A percentile compares a stretch with the other conserved stretches of the same genome.
These are phyloP conservation scores for Prunus yedoensis DNA, from an alignment of 331 rosid species.

Conservation along the genomic window DNA sequence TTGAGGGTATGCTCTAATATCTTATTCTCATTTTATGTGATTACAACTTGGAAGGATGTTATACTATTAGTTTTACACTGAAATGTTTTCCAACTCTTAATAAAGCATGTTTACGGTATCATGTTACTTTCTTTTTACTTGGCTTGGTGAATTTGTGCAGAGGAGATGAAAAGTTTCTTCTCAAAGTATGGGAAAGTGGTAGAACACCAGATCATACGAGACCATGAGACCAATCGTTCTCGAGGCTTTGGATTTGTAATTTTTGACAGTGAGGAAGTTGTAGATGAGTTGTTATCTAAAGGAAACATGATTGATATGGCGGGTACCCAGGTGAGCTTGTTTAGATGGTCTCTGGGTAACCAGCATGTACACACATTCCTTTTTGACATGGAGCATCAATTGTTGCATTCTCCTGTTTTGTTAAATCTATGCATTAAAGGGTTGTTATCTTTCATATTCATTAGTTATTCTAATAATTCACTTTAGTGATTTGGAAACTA, in stretches of 20 bases:
- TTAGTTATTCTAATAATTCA: background rate
- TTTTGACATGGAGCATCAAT: constrained; percentile 31
- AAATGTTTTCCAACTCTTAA: background rate
- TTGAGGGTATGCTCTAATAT: constrained; percentile 40
- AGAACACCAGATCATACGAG: constrained; percentile 62
- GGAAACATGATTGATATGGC: constrained; percentile 72
- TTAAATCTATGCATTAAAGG: constrained; percentile 10
- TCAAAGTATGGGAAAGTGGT: constrained; percentile 44
- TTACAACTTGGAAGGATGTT: background rate
- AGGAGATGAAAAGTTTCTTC: constrained; percentile 49
- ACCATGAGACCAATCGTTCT: constrained; percentile 57
- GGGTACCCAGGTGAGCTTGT: constrained; percentile 68
- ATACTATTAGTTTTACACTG: background rate
- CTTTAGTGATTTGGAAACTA: constrained; percentile 28
- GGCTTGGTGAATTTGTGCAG: constrained; percentile 31
- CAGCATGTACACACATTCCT: constrained; percentile 24
- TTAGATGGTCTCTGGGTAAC: constrained; percentile 23
- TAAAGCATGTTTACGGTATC: background rate
- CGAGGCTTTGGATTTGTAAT: constrained; percentile 66
- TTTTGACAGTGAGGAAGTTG: constrained; percentile 64
- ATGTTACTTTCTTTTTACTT: background rate
- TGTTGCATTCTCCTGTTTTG: constrained; percentile 19
- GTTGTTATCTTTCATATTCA: background rate
- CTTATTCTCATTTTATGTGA: background rate
- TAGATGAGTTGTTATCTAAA: constrained; percentile 57